A percentile compares a stretch with the other conserved stretches of the same genome.
Evolutionary conservation across 225 moss, liverwort and hornwort species (phyloP).

Genomic region (Straminergon stramineum): DNA sequence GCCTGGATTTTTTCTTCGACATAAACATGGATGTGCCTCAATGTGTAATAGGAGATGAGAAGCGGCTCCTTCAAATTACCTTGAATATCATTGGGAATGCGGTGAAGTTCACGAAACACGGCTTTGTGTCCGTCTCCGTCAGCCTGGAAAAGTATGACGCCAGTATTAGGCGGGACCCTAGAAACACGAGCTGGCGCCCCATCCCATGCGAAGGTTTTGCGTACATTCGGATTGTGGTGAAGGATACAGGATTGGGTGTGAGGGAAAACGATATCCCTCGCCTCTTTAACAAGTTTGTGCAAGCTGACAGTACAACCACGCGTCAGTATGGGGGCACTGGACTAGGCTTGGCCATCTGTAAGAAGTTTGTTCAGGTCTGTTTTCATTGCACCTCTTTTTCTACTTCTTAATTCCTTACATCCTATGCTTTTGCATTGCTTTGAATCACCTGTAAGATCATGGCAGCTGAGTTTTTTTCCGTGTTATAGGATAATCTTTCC

Average conservation of each 20-base stretch:
- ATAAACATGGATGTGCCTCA: constrained; percentile 36
- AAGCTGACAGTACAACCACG: constrained; percentile 49
- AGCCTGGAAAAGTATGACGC: constrained; percentile 33
- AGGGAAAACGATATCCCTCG: constrained; percentile 42
- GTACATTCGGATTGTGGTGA: constrained; percentile 47
- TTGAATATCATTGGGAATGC: constrained; percentile 52
- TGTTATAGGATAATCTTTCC: background rate
- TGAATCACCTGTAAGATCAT: background rate
- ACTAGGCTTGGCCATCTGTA: constrained; percentile 60
- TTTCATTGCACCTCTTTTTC: background rate
- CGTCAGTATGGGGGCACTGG: constrained; percentile 63
- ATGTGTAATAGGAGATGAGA: constrained; percentile 42
- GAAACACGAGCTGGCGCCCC: constrained; percentile 31
- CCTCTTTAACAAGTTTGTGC: constrained; percentile 63
- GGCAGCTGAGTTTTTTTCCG: background rate
- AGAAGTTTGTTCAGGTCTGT: constrained; percentile 89
- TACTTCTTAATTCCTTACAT: background rate
- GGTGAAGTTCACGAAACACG: constrained; percentile 40
- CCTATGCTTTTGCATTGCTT: background rate
- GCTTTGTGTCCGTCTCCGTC: constrained; percentile 41
- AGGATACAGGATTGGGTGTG: constrained; percentile 58
- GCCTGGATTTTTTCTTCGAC: constrained; percentile 38
- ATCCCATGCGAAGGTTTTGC: constrained; percentile 28
- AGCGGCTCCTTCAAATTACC: constrained; percentile 45
- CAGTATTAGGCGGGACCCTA: constrained; percentile 17